A percentile compares a stretch with the other conserved stretches of the same genome.
Evolutionary conservation across 2,329 filamentous ascomycete genomes (phyloP).

Genomic region (Penicillium sp.): DNA sequence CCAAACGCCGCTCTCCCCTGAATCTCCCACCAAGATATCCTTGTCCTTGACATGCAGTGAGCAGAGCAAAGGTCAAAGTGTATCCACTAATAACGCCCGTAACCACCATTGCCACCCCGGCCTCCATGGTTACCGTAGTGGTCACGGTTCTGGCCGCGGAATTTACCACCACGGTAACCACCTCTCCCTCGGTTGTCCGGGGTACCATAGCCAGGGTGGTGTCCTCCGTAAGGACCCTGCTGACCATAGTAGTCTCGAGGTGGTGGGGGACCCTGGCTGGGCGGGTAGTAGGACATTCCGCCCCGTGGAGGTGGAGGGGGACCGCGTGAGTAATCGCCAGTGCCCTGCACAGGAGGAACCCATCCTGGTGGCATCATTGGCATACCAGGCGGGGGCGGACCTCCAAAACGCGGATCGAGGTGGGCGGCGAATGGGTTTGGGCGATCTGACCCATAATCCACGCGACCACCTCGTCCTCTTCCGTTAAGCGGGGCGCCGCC

Average conservation of each 20-base stretch:
- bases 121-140: slow-evolving; percentile 25
- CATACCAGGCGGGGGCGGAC: slow-evolving; percentile 27
- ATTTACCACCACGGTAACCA: slow-evolving; percentile 21
- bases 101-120: slow-evolving; percentile 27
- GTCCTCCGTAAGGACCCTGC: slow-evolving; percentile 23
- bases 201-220: slow-evolving; percentile 14
- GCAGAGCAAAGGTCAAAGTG: background rate
- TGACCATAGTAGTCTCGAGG: slow-evolving; percentile 20
- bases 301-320: slow-evolving; percentile 39
- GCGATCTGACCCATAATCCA: slow-evolving; percentile 49
- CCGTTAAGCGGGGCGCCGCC: slow-evolving; percentile 60
- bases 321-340: slow-evolving; percentile 31
- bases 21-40: slow-evolving; percentile 6
- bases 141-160: slow-evolving; percentile 26
- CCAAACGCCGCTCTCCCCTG: slow-evolving; percentile 7
- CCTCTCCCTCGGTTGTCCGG: slow-evolving; percentile 22
- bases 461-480: slow-evolving; percentile 45
- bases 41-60: too few relatives aligned
- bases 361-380: slow-evolving; percentile 34
- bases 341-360: slow-evolving; percentile 29
- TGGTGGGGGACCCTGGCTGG: slow-evolving; percentile 12
- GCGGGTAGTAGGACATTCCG: slow-evolving; percentile 25
- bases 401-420: slow-evolving; percentile 41
- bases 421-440: slow-evolving; percentile 47
- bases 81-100: slow-evolving; percentile 33